These are phyloP conservation scores for Cichorium intybus DNA, from an alignment of 140 eudicot species.

Conservation along the genomic window DNA sequence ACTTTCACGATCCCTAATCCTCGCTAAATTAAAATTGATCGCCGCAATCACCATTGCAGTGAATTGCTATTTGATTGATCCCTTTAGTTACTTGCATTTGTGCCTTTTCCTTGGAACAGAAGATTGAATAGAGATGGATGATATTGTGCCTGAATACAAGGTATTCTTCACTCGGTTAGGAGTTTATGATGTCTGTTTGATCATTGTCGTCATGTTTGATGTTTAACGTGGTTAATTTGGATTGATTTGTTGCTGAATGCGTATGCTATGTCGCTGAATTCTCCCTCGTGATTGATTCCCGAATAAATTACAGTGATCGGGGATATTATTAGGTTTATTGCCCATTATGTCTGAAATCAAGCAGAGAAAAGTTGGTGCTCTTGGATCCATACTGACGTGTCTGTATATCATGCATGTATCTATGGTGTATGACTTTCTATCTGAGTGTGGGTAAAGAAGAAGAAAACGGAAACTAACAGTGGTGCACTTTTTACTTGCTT, in stretches of 20 bases:
- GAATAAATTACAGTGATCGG: slow-evolving; percentile 10
- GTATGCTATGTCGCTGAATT: neutral
- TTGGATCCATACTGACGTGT: neutral
- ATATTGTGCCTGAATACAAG: slow-evolving; percentile 30
- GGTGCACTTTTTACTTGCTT: slow-evolving; percentile 12
- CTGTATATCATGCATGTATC: neutral
- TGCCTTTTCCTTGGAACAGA: neutral
- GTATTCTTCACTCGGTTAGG: slow-evolving; percentile 10
- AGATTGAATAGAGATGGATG: slow-evolving; percentile 24
- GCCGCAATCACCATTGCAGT: neutral
- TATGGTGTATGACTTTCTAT: neutral
- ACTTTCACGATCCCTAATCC: slow-evolving; percentile 29
- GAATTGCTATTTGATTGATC: neutral
- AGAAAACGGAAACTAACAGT: neutral
- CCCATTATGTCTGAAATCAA: neutral
- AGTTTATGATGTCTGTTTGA: neutral
- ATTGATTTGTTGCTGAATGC: slow-evolving; percentile 1
- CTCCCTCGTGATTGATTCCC: neutral
- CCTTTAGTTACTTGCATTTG: slow-evolving; percentile 17
- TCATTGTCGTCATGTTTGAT: slow-evolving; percentile 1
- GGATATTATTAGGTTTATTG: slow-evolving; percentile 10
- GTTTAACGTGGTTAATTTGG: slow-evolving; percentile 2
- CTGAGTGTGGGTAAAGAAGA: neutral
- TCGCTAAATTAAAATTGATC: neutral
- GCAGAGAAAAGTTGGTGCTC: slow-evolving; percentile 1